A percentile compares a stretch with the other conserved stretches of the same genome.
Evolutionary conservation across 768 basidiomycete species (phyloP).

Genomic region (Serendipita vermifera): DNA sequence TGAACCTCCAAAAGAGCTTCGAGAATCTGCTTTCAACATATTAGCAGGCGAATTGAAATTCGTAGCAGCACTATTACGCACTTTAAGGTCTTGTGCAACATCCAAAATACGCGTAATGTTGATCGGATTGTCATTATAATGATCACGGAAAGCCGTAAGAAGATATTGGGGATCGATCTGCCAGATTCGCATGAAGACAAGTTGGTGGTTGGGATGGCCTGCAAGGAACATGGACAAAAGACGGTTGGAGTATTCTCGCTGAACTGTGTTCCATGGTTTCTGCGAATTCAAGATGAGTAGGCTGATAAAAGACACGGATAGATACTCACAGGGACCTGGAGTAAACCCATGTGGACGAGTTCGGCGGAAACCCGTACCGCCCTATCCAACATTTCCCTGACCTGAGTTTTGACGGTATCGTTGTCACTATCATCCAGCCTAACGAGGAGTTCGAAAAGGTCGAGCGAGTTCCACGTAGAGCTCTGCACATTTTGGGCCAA

Average conservation of each 20-base stretch:
- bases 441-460: conserved; percentile 81
- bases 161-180: conserved; percentile 79
- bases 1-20: conserved; percentile 84
- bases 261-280: conserved; percentile 76
- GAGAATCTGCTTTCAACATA: conserved; percentile 47
- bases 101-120: conserved; percentile 93
- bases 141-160: conserved; percentile 77
- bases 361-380: conserved; percentile 90
- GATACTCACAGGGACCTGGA: conserved; percentile 71
- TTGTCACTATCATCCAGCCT: conserved; percentile 60
- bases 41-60: not conserved
- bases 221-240: conserved; percentile 81
- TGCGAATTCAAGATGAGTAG: conserved; percentile 31
- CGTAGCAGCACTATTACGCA: conserved; percentile 23
- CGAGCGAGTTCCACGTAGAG: conserved; percentile 88
- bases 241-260: conserved; percentile 74
- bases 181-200: conserved; percentile 96
- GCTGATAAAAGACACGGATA: not conserved
- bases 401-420: conserved; percentile 56
- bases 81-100: conserved; percentile 90
- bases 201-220: conserved; percentile 86
- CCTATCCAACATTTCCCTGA: conserved; percentile 86
- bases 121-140: conserved; percentile 81
- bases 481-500: conserved; percentile 83
- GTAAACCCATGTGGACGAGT: conserved; percentile 81